Conservation (phyloP, 1,284 basidiomycete species). For the Boletus semigastroideus region DNA sequence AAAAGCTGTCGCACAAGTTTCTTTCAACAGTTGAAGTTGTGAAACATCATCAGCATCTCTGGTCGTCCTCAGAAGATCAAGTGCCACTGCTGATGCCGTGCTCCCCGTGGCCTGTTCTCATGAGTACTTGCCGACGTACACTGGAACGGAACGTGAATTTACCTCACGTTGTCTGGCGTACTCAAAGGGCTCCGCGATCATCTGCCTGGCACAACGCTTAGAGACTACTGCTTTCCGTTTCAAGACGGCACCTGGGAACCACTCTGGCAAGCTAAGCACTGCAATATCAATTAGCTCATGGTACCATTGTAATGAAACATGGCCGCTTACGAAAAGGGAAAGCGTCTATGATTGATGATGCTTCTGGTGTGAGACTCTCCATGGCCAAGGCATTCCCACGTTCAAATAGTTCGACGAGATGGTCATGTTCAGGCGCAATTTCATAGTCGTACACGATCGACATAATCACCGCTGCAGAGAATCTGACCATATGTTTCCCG, state of each 20-base stretch:
- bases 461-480: constrained; percentile 24
- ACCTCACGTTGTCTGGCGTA: constrained; percentile 19
- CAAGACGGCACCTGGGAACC: constrained; percentile 23
- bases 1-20: constrained; percentile 25
- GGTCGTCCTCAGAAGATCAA: constrained; percentile 12
- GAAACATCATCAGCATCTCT: constrained; percentile 1
- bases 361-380: constrained; percentile 20
- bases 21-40: constrained; percentile 13
- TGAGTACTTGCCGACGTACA: background rate
- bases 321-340: constrained; percentile 24
- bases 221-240: constrained; percentile 17
- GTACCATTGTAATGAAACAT: background rate
- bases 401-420: constrained; percentile 21
- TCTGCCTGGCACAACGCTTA: constrained; percentile 11
- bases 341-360: constrained; percentile 10
- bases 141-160: background rate
- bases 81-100: constrained; percentile 12
- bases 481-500: constrained; percentile 8
- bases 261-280: constrained; percentile 28
- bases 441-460: constrained; percentile 29
- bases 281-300: background rate
- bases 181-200: constrained; percentile 24
- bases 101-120: constrained; percentile 12
- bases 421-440: constrained; percentile 14
- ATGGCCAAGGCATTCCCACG: constrained; percentile 14